phyloP scores from a whole-genome alignment of 2,329 filamentous ascomycete genomes.

The Pseudopyrenochaeta lycopersici region DNA sequence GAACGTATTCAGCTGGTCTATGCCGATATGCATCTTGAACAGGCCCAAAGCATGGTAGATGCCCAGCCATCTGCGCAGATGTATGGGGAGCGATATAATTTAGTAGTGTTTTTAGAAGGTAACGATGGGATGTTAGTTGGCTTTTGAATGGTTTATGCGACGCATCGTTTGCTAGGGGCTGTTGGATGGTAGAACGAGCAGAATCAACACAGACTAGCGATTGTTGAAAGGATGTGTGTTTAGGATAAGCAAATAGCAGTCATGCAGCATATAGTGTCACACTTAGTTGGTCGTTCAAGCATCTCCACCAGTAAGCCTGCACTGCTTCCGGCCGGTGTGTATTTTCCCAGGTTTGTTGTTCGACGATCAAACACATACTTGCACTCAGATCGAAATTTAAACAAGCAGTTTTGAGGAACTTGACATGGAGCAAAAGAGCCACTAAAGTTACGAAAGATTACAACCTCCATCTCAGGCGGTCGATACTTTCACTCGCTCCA shows the following conservation, averaged over 20 bases:
- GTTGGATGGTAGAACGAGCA: neutral
- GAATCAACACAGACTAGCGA: neutral
- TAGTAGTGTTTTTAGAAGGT: neutral
- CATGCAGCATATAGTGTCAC: neutral
- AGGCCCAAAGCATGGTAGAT: slow-evolving; percentile 5
- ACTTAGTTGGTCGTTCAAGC: neutral
- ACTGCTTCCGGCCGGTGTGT: too few relatives aligned
- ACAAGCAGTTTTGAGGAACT: neutral
- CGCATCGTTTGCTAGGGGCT: slow-evolving; percentile 8
- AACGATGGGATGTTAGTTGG: neutral
- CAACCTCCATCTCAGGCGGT: neutral
- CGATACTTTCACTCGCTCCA: slow-evolving; percentile 6
- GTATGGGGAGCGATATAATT: neutral
- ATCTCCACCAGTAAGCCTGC: neutral
- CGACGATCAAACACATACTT: too few relatives aligned
- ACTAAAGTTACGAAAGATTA: too few relatives aligned
- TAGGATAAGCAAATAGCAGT: slow-evolving; percentile 11
- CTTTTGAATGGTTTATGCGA: neutral
- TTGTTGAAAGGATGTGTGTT: neutral
- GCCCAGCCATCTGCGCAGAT: slow-evolving; percentile 3
- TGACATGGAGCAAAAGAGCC: neutral
- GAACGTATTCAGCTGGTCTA: slow-evolving; percentile 32
- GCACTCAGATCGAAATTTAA: too few relatives aligned
- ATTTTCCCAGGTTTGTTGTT: too few relatives aligned
- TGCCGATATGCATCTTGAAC: slow-evolving; percentile 15